phyloP scores from a whole-genome alignment of 345 rosid species.

The Eucalyptus victrix region DNA sequence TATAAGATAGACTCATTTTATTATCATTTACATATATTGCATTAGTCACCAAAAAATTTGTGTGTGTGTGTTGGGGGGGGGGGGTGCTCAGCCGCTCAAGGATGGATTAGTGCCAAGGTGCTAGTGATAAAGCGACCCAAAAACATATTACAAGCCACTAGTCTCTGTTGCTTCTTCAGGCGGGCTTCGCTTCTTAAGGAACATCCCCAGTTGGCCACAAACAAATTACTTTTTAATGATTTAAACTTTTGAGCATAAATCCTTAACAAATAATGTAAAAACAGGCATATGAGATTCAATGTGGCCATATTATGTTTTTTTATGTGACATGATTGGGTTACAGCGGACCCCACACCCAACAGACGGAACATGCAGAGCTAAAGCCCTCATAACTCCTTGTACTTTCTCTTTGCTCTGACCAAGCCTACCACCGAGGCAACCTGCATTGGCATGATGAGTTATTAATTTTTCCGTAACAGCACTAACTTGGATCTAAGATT shows the following conservation, averaged over 20 bases:
- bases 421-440: background rate
- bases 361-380: no score
- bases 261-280: background rate
- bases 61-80: no score
- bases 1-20: background rate
- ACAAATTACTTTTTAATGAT: background rate
- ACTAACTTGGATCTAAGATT: no score
- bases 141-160: slow-evolving; percentile 53
- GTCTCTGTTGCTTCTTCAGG: slow-evolving; percentile 59
- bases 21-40: background rate
- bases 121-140: background rate
- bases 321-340: no score
- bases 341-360: no score
- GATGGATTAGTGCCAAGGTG: no score
- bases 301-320: no score
- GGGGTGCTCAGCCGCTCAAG: no score
- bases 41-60: background rate
- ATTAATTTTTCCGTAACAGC: background rate
- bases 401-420: background rate
- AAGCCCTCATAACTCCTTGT: no score
- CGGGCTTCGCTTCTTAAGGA: slow-evolving; percentile 14
- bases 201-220: background rate
- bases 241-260: background rate
- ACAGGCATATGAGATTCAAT: background rate
- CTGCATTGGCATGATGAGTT: background rate